Evolutionary conservation across 2,329 filamentous ascomycete species (phyloP).

Genomic region (Rhynchosporium graminicola): DNA sequence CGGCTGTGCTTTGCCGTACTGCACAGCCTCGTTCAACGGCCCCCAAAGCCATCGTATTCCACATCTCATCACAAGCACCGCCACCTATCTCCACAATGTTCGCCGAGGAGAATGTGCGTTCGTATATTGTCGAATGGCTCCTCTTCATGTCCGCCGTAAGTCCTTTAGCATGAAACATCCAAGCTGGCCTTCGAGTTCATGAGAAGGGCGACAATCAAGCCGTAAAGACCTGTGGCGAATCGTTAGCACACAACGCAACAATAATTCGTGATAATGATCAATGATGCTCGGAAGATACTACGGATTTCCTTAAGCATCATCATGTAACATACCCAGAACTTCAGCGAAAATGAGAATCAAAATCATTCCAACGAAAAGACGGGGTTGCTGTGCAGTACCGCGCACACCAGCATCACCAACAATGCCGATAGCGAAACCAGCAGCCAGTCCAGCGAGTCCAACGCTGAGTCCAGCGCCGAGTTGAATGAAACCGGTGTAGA

Average conservation of each 20-base stretch:
- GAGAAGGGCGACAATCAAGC: constrained; percentile 95
- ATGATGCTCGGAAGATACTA: neutral
- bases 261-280: neutral
- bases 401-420: constrained; percentile 87
- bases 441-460: constrained; percentile 79
- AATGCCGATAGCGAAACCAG: constrained; percentile 84
- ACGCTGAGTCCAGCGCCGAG: constrained; percentile 81
- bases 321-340: constrained; percentile 66
- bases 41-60: constrained; percentile 22
- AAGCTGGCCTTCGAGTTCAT: constrained; percentile 94
- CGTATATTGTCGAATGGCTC: constrained; percentile 35
- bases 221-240: constrained; percentile 80
- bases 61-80: constrained; percentile 18
- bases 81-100: constrained; percentile 37
- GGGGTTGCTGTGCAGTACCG: constrained; percentile 71
- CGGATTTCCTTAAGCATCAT: neutral
- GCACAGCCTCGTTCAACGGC: constrained; percentile 28
- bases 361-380: constrained; percentile 77
- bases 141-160: constrained; percentile 18
- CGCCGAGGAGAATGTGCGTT: constrained; percentile 34
- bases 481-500: constrained; percentile 85
- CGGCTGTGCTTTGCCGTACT: constrained; percentile 27
- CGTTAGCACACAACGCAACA: constrained; percentile 32
- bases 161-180: constrained; percentile 60
- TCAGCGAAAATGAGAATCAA: constrained; percentile 83